Conservation (phyloP, 768 basidiomycete species). For the Lentinula aciculospora region DNA sequence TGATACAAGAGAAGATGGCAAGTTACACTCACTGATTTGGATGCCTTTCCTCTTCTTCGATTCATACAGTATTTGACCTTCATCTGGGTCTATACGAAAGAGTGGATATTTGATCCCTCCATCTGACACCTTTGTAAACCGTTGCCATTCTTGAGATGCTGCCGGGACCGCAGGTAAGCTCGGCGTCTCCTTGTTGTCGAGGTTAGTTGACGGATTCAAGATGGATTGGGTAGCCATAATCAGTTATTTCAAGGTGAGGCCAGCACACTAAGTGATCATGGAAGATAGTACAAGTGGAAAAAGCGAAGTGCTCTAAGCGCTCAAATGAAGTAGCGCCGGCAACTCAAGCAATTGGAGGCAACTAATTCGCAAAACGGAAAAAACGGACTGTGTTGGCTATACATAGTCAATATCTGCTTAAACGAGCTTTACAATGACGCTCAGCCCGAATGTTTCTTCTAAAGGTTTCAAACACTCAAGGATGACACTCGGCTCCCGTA, state of each 20-base stretch:
- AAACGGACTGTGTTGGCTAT: too few species aligned
- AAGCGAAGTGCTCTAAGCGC: not conserved
- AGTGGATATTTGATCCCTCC: constrained; percentile 68
- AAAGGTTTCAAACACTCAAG: not conserved
- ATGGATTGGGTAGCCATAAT: not conserved
- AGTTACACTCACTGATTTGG: constrained; percentile 41
- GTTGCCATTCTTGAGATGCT: constrained; percentile 54
- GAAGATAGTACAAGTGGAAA: not conserved
- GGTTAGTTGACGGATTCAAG: not conserved
- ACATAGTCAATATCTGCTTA: too few species aligned
- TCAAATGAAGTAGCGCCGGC: too few species aligned
- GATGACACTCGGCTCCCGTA: not conserved
- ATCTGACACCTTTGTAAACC: constrained; percentile 79
- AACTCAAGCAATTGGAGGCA: too few species aligned
- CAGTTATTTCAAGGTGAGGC: not conserved
- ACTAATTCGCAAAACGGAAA: too few species aligned
- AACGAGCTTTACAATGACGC: not conserved
- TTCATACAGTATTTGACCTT: constrained; percentile 75
- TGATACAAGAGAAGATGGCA: not conserved
- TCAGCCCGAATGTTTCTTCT: not conserved
- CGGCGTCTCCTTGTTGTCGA: not conserved
- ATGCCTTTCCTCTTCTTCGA: constrained; percentile 46
- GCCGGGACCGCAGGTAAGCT: constrained; percentile 37
- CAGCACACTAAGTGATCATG: not conserved
- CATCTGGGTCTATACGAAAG: constrained; percentile 73